Conservation (phyloP, 805 yeast species). For the Starmerella apis region DNA sequence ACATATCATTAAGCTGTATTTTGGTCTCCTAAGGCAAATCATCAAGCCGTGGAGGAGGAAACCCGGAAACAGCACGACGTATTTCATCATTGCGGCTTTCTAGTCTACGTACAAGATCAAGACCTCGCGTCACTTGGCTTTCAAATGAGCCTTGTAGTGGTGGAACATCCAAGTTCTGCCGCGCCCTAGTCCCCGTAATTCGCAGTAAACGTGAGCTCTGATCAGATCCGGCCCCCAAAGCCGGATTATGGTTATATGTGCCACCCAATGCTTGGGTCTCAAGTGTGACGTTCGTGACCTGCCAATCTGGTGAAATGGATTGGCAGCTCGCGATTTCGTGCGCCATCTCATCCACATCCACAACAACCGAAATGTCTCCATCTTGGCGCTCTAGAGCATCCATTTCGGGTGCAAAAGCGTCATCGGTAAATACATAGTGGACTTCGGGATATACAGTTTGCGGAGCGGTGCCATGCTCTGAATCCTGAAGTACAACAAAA, state of each 20-base stretch:
- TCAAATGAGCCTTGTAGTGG: constrained; percentile 18
- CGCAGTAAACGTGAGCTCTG: constrained; percentile 10
- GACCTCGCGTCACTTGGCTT: constrained; percentile 16
- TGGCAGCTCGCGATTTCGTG: constrained; percentile 26
- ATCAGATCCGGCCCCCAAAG: constrained; percentile 21
- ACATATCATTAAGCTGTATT: too few relatives aligned
- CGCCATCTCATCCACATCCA: constrained; percentile 33
- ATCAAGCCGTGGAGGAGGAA: neutral
- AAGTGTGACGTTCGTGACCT: constrained; percentile 27
- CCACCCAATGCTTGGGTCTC: constrained; percentile 22
- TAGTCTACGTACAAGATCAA: constrained; percentile 15
- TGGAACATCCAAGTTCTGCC: constrained; percentile 21
- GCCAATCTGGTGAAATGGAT: constrained; percentile 34
- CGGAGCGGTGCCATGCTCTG: constrained; percentile 12
- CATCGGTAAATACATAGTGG: constrained; percentile 33
- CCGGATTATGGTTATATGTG: constrained; percentile 10
- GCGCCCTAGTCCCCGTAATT: constrained; percentile 4
- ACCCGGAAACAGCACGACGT: constrained; percentile 5
- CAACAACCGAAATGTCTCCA: constrained; percentile 30
- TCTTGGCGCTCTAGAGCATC: constrained; percentile 28
- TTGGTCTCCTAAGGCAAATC: too few relatives aligned
- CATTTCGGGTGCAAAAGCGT: constrained; percentile 30
- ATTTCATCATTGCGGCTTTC: constrained; percentile 21
- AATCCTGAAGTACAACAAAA: constrained; percentile 23
- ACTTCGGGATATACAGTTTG: constrained; percentile 32